Base-by-base conservation (phyloP, 1,284 basidiomycete genomes). In the Pascua sp. region DNA sequence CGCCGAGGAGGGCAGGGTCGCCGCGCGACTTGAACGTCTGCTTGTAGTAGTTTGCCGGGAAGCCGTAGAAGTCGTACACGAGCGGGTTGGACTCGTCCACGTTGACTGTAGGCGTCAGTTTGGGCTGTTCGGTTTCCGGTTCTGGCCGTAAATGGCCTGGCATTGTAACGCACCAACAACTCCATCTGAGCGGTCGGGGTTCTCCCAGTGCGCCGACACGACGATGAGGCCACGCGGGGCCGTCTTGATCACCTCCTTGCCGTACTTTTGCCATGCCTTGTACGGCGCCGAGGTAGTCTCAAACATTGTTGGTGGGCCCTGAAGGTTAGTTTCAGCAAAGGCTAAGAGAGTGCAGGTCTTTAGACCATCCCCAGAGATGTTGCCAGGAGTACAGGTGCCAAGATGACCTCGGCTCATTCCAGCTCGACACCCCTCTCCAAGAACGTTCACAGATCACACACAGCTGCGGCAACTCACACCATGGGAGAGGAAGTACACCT, bases 161-260 rank as follows among this genome's bases (percentile, higher is more conserved):
- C 4, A 32, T 32, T 7, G 40, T 4, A 4, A 67, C 68, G 51
- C 51, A 75, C 72, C 63, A 8, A 67, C 49, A 12, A 76, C 72
- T 39, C 57, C 61, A 0, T 49, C 47, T 9, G 59, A 38, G 13
- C 46, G 38, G 3, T 44, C 37, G 3, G 63, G 59, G 47, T 75
- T 72, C 61, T 81, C 80, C 80, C 80, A 81, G 61, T 81, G 80
- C 1, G 80, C 80, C 7, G 73, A 77, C 44, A 81, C 70, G 47
- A 77, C 70, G 32, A 80, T 68, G 8, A 81, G 65, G 1, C 77
- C 79, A 44, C 69, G 73, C 11, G 73, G 69, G n/a, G 70, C 64
- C 13, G 62, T 55, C 1, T 53, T 60, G 10, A 49, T 44, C 40
- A 81, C 66, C 11, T 67, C 48, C 38, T 66, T 56, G 7, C 78